A percentile compares a stretch with the other conserved stretches of the same genome.
These are phyloP conservation scores for Ambrosiella beaveri DNA, from an alignment of 2,329 filamentous ascomycete genomes.

Conservation along the genomic window DNA sequence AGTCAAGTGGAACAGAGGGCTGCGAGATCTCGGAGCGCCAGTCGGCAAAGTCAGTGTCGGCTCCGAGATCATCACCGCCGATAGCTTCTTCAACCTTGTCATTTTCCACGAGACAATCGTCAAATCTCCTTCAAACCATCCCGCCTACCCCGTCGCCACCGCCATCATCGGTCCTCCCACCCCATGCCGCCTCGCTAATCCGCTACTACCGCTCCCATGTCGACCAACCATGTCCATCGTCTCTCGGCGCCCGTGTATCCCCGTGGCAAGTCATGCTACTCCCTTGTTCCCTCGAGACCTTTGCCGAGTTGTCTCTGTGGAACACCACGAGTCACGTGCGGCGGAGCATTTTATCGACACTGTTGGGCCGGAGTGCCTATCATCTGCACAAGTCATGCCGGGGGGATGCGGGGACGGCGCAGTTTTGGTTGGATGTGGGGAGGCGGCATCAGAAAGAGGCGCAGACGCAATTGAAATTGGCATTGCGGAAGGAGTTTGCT, in stretches of 20 bases:
- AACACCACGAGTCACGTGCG: conserved; percentile 23
- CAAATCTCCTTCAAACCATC: too few relatives aligned
- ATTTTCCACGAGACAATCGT: too few relatives aligned
- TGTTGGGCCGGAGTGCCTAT: conserved; percentile 27
- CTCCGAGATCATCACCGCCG: too few relatives aligned
- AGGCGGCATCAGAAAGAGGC: conserved; percentile 18
- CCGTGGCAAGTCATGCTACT: conserved; percentile 28
- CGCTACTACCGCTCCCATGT: conserved; percentile 18
- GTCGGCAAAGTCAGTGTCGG: too few relatives aligned
- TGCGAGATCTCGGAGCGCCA: too few relatives aligned
- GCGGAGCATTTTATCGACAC: conserved; percentile 23
- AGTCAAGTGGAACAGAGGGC: too few relatives aligned
- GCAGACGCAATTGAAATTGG: conserved; percentile 20
- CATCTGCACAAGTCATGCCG: conserved; percentile 18
- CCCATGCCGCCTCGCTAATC: conserved; percentile 17
- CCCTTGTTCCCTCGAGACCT: conserved; percentile 24
- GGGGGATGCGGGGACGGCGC: background rate
- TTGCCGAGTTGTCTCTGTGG: conserved; percentile 26
- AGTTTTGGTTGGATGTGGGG: conserved; percentile 18
- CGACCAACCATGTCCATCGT: conserved; percentile 19
- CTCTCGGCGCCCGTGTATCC: conserved; percentile 21
- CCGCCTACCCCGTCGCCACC: background rate
- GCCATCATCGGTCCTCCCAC: background rate
- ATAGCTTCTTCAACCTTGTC: too few relatives aligned
- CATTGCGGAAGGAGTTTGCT: conserved; percentile 20